Evolutionary conservation across 441 rosid species (phyloP), one percentile per base, ranked within the genome.

Genomic region (Mallotus repandus): DNA sequence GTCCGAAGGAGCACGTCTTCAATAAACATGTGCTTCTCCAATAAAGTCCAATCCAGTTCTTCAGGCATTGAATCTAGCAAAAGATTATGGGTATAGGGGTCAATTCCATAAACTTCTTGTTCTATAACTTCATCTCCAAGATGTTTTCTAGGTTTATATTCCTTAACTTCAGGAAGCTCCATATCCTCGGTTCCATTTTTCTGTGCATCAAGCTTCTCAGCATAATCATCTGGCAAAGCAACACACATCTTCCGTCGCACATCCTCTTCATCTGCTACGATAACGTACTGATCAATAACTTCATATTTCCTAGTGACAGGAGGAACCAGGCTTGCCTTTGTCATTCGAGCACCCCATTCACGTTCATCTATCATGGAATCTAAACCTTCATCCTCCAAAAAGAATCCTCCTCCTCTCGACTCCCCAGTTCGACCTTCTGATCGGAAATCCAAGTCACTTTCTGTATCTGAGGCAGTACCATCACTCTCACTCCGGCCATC

Each of bases 331-430:
- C 99, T 85, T 66, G 86, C 97, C 82, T 94, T 92, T 68, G 99
- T 96, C 99, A 96, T 96, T 74, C 99, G 99, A 53, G 98, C 98
- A 83, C 99, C 99, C 99, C 99, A 96, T 83, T 96, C 99, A 69
- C 99, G 98, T 69, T 96, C 99, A 76, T 92, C 99, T 19, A 78
- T 66, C 74, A 86, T 78, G 69, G 89, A 81, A 82, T 90, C 93
- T 55, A 84, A 82, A 72, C 86, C 79, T 68, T 89, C 97, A 60
- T 90, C 94, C 29, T 74, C 86, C 71, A 82, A 73, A 74, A 82
- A 79, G 85, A 80, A 90, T 80, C 89, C 86, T 74, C 81, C 90
- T 61, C 81, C 85, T 74, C 91, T 90, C 41, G 86, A 84, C 73
- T 87, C 96, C 65, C 84, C 82, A 76, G 82, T 75, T 41, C 84